These are phyloP conservation scores for Termitomyces sp. DNA, from an alignment of 768 basidiomycete genomes.

Conservation along the genomic window DNA sequence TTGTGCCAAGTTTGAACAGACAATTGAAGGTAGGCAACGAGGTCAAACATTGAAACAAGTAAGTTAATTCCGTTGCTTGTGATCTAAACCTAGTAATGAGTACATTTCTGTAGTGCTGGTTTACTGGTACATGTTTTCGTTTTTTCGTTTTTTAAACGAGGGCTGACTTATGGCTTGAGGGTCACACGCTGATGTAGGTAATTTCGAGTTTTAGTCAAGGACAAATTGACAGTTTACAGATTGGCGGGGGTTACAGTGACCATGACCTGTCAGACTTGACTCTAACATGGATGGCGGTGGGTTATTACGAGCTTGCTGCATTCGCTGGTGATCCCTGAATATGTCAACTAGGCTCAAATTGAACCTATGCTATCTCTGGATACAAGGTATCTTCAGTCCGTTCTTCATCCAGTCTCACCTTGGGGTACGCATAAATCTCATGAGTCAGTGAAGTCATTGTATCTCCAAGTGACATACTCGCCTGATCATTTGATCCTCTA, in stretches of 20 bases:
- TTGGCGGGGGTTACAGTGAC: conserved; percentile 65
- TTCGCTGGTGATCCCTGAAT: not conserved
- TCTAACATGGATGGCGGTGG: conserved; percentile 61
- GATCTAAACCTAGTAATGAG: not conserved
- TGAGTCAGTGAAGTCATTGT: conserved; percentile 39
- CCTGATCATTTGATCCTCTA: conserved; percentile 19
- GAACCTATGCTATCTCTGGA: conserved; percentile 55
- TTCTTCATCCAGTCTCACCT: conserved; percentile 46
- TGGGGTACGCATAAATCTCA: conserved; percentile 67
- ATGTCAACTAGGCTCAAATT: conserved; percentile 47
- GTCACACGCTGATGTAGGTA: conserved; percentile 37
- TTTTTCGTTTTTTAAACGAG: not conserved
- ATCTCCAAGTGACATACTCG: not conserved
- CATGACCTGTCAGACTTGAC: conserved; percentile 69
- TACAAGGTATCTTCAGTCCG: conserved; percentile 43
- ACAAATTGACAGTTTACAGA: conserved; percentile 29
- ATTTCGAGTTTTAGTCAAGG: not conserved
- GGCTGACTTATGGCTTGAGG: conserved; percentile 16
- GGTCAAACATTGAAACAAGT: conserved; percentile 64
- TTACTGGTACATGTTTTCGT: conserved; percentile 42
- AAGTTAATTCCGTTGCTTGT: conserved; percentile 3
- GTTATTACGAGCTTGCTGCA: conserved; percentile 14
- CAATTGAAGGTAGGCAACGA: conserved; percentile 44
- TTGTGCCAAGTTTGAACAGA: conserved; percentile 63
- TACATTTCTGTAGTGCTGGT: conserved; percentile 58